Percentiles rank a stretch among this genome's conserved stretches.
Evolutionary conservation across 2,329 filamentous ascomycete species (phyloP).

Genomic region (Emmonsia crescens): DNA sequence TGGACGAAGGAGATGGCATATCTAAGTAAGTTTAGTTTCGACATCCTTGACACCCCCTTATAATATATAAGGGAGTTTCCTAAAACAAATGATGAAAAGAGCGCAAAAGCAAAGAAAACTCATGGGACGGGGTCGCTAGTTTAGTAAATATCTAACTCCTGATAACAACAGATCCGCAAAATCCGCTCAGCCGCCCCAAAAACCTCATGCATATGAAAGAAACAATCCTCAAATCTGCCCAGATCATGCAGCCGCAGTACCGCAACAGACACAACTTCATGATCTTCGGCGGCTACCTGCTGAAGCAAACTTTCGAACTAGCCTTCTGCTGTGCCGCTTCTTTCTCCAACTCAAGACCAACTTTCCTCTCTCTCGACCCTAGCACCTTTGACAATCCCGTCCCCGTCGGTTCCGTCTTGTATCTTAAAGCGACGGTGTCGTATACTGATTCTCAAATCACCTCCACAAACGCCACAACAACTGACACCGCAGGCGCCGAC

Average conservation of each 20-base stretch:
- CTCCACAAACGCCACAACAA: conserved; percentile 25
- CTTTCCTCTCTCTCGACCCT: conserved; percentile 62
- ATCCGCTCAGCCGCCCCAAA: conserved; percentile 42
- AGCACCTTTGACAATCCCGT: conserved; percentile 66
- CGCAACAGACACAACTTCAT: conserved; percentile 62
- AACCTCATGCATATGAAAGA: conserved; percentile 54
- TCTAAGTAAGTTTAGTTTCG: conserved; percentile 37
- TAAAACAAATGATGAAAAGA: neutral
- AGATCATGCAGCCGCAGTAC: conserved; percentile 66
- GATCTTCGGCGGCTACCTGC: conserved; percentile 66
- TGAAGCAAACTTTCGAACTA: conserved; percentile 65
- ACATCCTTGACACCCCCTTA: neutral
- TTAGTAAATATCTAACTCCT: neutral
- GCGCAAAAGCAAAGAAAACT: neutral
- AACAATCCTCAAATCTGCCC: conserved; percentile 53
- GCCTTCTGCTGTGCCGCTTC: conserved; percentile 65
- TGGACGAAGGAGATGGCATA: conserved; percentile 60
- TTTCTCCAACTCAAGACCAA: conserved; percentile 58
- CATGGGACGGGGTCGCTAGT: neutral
- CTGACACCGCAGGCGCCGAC: conserved; percentile 18
- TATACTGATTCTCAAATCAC: conserved; percentile 51
- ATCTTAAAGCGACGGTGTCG: conserved; percentile 59
- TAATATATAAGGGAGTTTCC: neutral
- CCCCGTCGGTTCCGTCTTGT: conserved; percentile 62
- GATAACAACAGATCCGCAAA: conserved; percentile 40